A percentile compares a stretch with the other conserved stretches of the same genome.
These are phyloP conservation scores for Poa pratensis DNA, from an alignment of 176 grass and related monocot species.

Conservation along the genomic window DNA sequence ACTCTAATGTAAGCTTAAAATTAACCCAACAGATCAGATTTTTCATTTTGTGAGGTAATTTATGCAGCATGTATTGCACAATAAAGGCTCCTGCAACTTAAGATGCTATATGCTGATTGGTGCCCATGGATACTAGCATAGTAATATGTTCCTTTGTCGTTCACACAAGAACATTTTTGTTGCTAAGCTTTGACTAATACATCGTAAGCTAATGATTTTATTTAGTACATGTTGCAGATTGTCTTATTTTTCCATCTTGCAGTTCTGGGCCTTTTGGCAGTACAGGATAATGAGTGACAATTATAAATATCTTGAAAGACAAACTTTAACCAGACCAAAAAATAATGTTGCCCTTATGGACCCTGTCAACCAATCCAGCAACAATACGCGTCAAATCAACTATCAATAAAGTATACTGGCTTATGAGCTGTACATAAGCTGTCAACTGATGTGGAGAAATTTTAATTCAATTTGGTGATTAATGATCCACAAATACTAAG, in stretches of 20 bases:
- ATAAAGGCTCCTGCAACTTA: neutral
- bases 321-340: neutral
- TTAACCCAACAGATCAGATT: neutral
- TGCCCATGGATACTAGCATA: neutral
- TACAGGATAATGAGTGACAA: neutral
- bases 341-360: neutral
- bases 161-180: neutral
- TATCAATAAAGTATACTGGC: conserved; percentile 35
- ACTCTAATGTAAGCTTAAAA: neutral
- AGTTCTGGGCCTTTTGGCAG: conserved; percentile 9
- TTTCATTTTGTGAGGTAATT: conserved; percentile 12
- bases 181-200: neutral
- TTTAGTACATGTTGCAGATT: neutral
- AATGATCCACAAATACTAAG: neutral
- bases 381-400: conserved; percentile 37
- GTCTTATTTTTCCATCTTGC: conserved; percentile 13
- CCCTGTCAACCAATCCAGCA: conserved; percentile 13
- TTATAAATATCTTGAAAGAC: neutral
- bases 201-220: conserved; percentile 4
- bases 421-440: conserved; percentile 48
- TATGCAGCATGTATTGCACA: neutral
- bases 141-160: neutral
- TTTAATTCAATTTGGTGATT: conserved; percentile 4
- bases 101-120: neutral
- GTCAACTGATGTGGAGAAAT: conserved; percentile 18